Conservation (phyloP, 2,329 filamentous ascomycete species). For the Aspergillus proliferans region DNA sequence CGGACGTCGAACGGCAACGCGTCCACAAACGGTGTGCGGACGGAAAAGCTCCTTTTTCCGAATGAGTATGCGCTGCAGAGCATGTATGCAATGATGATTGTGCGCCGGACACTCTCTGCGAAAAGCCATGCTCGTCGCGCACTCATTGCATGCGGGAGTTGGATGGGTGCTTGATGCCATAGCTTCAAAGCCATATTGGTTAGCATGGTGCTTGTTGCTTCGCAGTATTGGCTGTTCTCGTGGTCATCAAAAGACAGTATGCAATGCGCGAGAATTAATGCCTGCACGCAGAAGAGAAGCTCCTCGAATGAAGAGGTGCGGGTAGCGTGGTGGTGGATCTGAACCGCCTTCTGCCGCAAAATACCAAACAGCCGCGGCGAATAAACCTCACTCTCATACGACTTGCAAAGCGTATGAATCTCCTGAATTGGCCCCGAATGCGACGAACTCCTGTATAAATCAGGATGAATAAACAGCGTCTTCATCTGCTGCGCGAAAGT, state of each 20-base stretch:
- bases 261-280: slow-evolving; percentile 20
- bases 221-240: slow-evolving; percentile 6
- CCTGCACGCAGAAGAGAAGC: slow-evolving; percentile 18
- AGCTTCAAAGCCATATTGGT: slow-evolving; percentile 13
- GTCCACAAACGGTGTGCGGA: slow-evolving; percentile 24
- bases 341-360: slow-evolving; percentile 8
- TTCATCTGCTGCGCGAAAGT: slow-evolving; percentile 14
- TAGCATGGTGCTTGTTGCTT: slow-evolving; percentile 13
- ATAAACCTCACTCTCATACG: slow-evolving; percentile 7
- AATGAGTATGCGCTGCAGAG: slow-evolving; percentile 26
- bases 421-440: slow-evolving; percentile 12
- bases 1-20: slow-evolving; percentile 23
- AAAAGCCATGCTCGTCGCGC: slow-evolving; percentile 26
- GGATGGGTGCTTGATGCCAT: slow-evolving; percentile 20
- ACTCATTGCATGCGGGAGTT: slow-evolving; percentile 17
- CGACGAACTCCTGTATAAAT: slow-evolving; percentile 8
- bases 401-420: slow-evolving; percentile 14
- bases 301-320: slow-evolving; percentile 16
- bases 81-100: slow-evolving; percentile 26
- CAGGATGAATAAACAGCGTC: slow-evolving; percentile 21
- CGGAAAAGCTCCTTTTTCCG: slow-evolving; percentile 18
- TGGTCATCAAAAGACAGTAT: slow-evolving; percentile 14
- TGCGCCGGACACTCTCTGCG: slow-evolving; percentile 26
- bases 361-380: background rate
- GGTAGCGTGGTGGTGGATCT: slow-evolving; percentile 8